Evolutionary conservation across 345 rosid genomes (phyloP).

Genomic region (Hypericum androsaemum): DNA sequence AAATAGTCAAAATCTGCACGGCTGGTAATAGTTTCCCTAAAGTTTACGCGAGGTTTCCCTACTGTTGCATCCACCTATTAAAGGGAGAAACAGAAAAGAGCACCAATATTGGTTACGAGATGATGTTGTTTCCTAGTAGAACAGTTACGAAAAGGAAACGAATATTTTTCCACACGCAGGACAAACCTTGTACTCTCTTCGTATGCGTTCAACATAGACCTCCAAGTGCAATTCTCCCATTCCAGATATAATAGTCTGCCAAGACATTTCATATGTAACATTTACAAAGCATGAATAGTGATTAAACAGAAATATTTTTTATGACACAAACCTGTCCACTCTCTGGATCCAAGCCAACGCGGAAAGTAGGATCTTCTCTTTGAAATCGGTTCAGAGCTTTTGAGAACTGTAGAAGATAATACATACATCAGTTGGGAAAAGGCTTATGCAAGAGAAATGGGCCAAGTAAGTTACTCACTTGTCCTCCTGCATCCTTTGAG

Average conservation of each 20-base stretch:
- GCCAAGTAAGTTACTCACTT: constrained; percentile 40
- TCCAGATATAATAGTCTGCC: constrained; percentile 93
- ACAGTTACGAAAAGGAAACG: not conserved
- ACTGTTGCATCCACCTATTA: constrained; percentile 90
- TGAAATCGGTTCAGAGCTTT: constrained; percentile 95
- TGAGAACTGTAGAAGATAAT: constrained; percentile 48
- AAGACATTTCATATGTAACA: constrained; percentile 4
- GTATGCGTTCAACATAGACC: constrained; percentile 87
- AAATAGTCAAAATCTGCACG: constrained; percentile 91
- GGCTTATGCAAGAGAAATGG: not conserved
- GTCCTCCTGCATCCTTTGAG: constrained; percentile 94
- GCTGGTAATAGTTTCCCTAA: constrained; percentile 84
- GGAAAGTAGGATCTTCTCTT: constrained; percentile 96
- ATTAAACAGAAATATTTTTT: not conserved
- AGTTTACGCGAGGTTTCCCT: constrained; percentile 96
- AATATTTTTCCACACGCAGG: not conserved
- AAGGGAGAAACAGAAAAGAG: constrained; percentile 3
- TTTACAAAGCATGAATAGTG: too few relatives aligned
- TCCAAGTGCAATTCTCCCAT: constrained; percentile 99
- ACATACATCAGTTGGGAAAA: not conserved
- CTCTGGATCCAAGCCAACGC: constrained; percentile 96
- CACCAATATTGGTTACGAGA: constrained; percentile 9
- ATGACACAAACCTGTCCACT: constrained; percentile 68
- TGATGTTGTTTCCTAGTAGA: not conserved
- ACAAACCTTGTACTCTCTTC: constrained; percentile 83